Base-by-base conservation (phyloP, 1,284 basidiomycete genomes). In the Cryptococcus sp. region DNA sequence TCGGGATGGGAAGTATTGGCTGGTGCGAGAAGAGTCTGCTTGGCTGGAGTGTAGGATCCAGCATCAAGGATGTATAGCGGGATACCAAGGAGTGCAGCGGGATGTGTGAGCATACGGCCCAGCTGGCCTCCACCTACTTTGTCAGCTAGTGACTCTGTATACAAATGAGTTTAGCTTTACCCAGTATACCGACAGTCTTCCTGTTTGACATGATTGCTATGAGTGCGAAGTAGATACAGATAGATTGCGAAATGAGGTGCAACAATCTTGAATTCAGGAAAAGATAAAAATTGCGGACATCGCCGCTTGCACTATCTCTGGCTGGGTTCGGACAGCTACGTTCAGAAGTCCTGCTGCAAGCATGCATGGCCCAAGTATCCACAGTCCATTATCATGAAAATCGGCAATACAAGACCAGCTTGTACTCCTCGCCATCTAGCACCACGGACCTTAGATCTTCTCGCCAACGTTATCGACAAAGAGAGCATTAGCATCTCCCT, bases 81-180 rank as follows among this genome's bases (percentile, higher is more conserved):
- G 60, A 98, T 81, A 67, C 92, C 89, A 53, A 98, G 82, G 34
- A 92, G 81, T 10, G 91, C 85, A 1, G 94, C 94, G 0, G 94
- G 86, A 45, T 88, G 87, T 9, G 87, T 89, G 37, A 99, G 83
- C 94, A 99, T 98, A 40, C 96, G 91, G 44, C 96, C 96, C 16
- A 99, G 84, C 77, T 98, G 94, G 63, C 94, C 94, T 46, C 94
- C 96, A 62, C 94, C 94, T 91, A 61, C 13, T n/a, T 23, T 22
- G 24, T 46, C 42, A 46, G 43, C 41, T 34, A 37, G 7, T 24
- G n/a, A 19, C 41, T 18, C 9, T 45, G 23, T 10, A 45, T 13
- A 24, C 4, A 40, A 37, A 5, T n/a, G n/a, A 25, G 3, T 4
- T 2, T 2, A 23, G 24, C 49, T 69, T 50, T 46, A 75, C 73